These are phyloP conservation scores for Sarocladium brachiariae DNA, from an alignment of 2,329 filamentous ascomycete genomes.

Conservation along the genomic window DNA sequence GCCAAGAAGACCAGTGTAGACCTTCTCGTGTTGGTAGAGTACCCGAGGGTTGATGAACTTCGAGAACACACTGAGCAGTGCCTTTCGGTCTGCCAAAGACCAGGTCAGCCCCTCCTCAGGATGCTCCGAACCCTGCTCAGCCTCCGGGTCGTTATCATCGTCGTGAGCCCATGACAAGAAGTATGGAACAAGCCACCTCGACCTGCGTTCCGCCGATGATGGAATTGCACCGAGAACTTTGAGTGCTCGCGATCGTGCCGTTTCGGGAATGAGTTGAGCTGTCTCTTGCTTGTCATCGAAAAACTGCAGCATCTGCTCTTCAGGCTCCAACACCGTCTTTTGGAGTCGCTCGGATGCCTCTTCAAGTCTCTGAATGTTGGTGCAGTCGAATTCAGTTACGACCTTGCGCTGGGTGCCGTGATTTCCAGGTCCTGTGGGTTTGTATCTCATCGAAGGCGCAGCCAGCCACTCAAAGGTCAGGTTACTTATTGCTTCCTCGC, in stretches of 20 bases:
- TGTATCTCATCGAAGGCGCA: slow-evolving; percentile 48
- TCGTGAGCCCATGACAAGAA: slow-evolving; percentile 73
- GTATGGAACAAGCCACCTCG: slow-evolving; percentile 76
- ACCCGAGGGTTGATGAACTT: slow-evolving; percentile 83
- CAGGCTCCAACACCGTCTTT: slow-evolving; percentile 43
- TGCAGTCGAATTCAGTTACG: slow-evolving; percentile 77
- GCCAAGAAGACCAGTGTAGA: slow-evolving; percentile 66
- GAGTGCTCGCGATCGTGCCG: slow-evolving; percentile 69
- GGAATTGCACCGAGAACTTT: slow-evolving; percentile 70
- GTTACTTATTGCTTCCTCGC: slow-evolving; percentile 65
- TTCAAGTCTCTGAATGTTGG: slow-evolving; percentile 58
- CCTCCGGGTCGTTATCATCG: slow-evolving; percentile 33
- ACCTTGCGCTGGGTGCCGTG: slow-evolving; percentile 29
- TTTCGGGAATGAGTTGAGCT: slow-evolving; percentile 41
- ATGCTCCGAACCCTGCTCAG: slow-evolving; percentile 26
- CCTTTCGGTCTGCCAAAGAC: slow-evolving; percentile 75
- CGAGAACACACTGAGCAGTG: slow-evolving; percentile 72
- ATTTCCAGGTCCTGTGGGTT: slow-evolving; percentile 31
- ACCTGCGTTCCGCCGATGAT: slow-evolving; percentile 74
- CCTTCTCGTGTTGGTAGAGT: slow-evolving; percentile 69
- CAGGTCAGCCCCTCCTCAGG: slow-evolving; percentile 45
- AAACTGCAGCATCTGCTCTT: slow-evolving; percentile 50
- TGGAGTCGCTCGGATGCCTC: slow-evolving; percentile 44
- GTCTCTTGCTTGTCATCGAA: slow-evolving; percentile 60
- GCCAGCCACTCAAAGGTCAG: slow-evolving; percentile 75